phyloP scores from a whole-genome alignment of 2,329 filamentous ascomycete genomes.

The Boeremia exigua region DNA sequence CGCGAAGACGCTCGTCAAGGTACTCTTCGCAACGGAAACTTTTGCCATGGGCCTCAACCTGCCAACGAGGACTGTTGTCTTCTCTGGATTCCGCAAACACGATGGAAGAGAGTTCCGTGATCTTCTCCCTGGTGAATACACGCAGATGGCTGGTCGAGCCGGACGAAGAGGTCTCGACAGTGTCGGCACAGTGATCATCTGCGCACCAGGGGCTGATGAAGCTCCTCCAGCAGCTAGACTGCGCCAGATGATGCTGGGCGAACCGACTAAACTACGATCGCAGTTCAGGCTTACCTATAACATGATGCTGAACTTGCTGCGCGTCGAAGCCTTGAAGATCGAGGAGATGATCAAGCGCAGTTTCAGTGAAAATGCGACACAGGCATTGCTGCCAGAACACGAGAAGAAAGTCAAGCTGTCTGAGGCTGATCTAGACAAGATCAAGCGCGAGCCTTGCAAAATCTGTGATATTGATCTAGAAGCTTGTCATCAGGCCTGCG shows the following conservation, averaged over 20 bases:
- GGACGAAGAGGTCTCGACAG: constrained; percentile 91
- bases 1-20: constrained; percentile 91
- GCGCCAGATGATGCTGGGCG: constrained; percentile 92
- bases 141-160: constrained; percentile 96
- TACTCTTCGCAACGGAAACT: constrained; percentile 96
- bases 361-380: constrained; percentile 97
- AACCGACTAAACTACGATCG: constrained; percentile 91
- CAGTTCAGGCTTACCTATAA: constrained; percentile 98
- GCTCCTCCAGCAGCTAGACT: constrained; percentile 84
- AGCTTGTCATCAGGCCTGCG: constrained; percentile 78
- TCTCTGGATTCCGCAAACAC: constrained; percentile 95
- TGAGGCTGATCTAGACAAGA: constrained; percentile 87
- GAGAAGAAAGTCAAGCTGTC: constrained; percentile 93
- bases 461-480: constrained; percentile 84
- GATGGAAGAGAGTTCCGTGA: constrained; percentile 93
- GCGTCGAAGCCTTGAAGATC: constrained; percentile 96
- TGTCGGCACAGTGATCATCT: constrained; percentile 93
- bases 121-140: constrained; percentile 92
- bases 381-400: constrained; percentile 91
- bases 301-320: constrained; percentile 95
- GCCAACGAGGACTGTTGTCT: constrained; percentile 94
- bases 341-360: constrained; percentile 99
- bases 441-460: constrained; percentile 83
- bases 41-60: constrained; percentile 98
- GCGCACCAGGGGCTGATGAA: constrained; percentile 79